These are phyloP conservation scores for Aspergillus steynii DNA, from an alignment of 495 filamentous ascomycete genomes.

Conservation along the genomic window DNA sequence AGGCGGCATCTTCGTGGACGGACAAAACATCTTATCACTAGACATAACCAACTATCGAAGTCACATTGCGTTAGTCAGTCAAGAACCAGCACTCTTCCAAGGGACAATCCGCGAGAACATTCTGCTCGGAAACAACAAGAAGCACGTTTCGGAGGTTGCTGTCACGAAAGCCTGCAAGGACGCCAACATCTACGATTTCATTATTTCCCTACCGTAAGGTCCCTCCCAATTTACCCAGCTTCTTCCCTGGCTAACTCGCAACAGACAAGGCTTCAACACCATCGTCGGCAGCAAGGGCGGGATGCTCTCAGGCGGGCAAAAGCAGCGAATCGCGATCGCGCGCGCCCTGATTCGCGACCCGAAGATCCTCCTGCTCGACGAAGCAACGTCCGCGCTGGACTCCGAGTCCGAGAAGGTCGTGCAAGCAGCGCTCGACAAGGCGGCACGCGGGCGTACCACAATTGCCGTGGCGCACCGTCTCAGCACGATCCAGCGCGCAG, in stretches of 20 bases:
- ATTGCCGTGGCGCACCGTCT: conserved; percentile 80
- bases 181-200: conserved; percentile 91
- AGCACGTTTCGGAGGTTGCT: conserved; percentile 63
- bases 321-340: conserved; percentile 79
- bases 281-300: conserved; percentile 73
- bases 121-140: conserved; percentile 60
- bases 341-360: conserved; percentile 71
- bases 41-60: conserved; percentile 76
- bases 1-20: conserved; percentile 72
- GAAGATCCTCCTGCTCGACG: conserved; percentile 72
- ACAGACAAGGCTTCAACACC: conserved; percentile 70
- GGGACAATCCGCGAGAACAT: conserved; percentile 84
- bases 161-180: conserved; percentile 76
- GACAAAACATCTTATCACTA: conserved; percentile 66
- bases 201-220: conserved; percentile 61
- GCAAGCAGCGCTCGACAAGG: conserved; percentile 75
- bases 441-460: conserved; percentile 71
- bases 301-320: conserved; percentile 80
- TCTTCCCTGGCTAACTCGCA: neutral
- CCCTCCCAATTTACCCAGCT: neutral
- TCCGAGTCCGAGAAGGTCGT: conserved; percentile 80
- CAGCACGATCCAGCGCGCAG: conserved; percentile 78
- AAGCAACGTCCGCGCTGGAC: conserved; percentile 81
- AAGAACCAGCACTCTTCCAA: conserved; percentile 84
- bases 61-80: conserved; percentile 75